phyloP scores from a whole-genome alignment of 2,329 filamentous ascomycete species.

The Pestalotiopsis fici region DNA sequence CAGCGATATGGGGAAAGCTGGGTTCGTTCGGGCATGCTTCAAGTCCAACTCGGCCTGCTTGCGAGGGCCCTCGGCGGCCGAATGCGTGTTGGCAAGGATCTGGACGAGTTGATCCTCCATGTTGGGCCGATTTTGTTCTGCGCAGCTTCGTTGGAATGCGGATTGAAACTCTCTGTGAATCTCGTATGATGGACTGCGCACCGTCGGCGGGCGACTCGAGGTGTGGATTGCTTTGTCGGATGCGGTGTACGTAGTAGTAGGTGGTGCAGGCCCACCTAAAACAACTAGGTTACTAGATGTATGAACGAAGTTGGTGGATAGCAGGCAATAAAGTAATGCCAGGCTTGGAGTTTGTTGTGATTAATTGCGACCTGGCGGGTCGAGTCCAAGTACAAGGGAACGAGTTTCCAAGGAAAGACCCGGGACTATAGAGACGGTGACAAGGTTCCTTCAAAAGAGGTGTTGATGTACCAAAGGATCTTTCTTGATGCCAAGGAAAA shows the following conservation, averaged over 20 bases:
- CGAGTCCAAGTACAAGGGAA: not conserved
- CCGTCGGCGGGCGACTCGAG: not conserved
- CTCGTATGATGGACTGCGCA: not conserved
- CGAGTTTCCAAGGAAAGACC: not conserved
- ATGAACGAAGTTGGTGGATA: not conserved
- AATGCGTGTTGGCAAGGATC: constrained; percentile 85
- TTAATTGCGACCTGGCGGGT: not conserved
- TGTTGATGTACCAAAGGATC: not conserved
- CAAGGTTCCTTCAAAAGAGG: not conserved
- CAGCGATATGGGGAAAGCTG: constrained; percentile 77
- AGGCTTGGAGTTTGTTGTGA: too few relatives aligned
- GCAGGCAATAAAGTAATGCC: not conserved
- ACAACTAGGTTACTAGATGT: not conserved
- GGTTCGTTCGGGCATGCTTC: constrained; percentile 66
- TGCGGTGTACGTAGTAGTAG: not conserved
- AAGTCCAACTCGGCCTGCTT: constrained; percentile 86
- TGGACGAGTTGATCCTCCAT: constrained; percentile 95
- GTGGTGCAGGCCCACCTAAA: not conserved
- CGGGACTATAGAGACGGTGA: not conserved
- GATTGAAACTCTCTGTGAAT: not conserved
- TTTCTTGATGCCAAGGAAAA: not conserved
- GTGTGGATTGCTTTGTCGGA: not conserved
- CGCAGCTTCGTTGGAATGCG: not conserved
- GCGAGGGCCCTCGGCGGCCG: constrained; percentile 71
- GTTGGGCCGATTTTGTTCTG: constrained; percentile 22